phyloP scores from a whole-genome alignment of 768 basidiomycete species.

The Cubamyces lactineus region DNA sequence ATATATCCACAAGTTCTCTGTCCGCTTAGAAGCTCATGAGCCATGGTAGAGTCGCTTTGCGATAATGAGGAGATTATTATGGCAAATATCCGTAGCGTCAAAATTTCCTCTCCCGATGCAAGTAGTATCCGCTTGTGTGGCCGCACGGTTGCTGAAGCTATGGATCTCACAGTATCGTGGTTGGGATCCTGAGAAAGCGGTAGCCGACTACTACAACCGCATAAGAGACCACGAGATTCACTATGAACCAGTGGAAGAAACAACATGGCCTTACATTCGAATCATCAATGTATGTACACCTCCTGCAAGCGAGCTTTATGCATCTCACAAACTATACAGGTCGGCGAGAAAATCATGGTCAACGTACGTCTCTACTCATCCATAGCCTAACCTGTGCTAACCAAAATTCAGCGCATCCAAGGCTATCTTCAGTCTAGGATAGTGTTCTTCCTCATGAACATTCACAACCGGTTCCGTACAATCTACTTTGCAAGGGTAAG shows the following conservation, averaged over 20 bases:
- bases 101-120: constrained; percentile 98
- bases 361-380: constrained; percentile 58
- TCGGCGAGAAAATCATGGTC: constrained; percentile 94
- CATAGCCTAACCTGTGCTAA: constrained; percentile 1
- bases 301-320: constrained; percentile 21
- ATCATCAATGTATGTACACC: constrained; percentile 75
- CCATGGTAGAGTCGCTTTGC: constrained; percentile 77
- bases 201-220: constrained; percentile 89
- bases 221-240: constrained; percentile 84
- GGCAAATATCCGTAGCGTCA: constrained; percentile 92
- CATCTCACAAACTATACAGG: constrained; percentile 45
- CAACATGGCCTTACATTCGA: constrained; percentile 90
- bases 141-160: neutral
- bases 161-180: constrained; percentile 70
- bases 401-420: constrained; percentile 63
- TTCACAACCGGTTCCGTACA: constrained; percentile 89
- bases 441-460: constrained; percentile 99
- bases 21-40: constrained; percentile 8
- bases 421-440: constrained; percentile 93
- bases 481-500: constrained; percentile 96
- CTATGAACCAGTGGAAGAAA: constrained; percentile 92
- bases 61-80: constrained; percentile 93
- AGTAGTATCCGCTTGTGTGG: constrained; percentile 40
- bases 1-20: constrained; percentile 26
- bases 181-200: constrained; percentile 92